These are phyloP conservation scores for Rhododendron vialii DNA, from an alignment of 148 eudicot species.

Conservation along the genomic window DNA sequence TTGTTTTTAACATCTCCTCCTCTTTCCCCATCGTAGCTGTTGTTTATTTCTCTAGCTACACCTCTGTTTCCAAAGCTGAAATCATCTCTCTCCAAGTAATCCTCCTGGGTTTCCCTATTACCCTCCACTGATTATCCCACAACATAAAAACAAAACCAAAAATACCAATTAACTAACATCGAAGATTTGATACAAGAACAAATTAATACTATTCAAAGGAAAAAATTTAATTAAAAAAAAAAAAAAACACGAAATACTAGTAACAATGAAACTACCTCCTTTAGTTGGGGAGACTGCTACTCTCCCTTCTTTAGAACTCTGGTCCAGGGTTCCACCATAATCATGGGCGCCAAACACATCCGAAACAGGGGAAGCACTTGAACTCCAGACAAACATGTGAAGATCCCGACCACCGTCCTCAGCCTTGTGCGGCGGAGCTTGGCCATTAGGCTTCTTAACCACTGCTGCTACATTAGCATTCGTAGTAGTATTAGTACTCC, in stretches of 20 bases:
- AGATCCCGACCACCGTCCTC: conserved; percentile 57
- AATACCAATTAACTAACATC: neutral
- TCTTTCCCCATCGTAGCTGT: conserved; percentile 27
- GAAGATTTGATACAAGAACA: too few relatives aligned
- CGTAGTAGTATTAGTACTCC: neutral
- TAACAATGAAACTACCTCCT: conserved; percentile 38
- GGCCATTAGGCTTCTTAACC: conserved; percentile 30
- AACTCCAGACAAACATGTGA: conserved; percentile 87
- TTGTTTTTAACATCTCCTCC: conserved; percentile 26
- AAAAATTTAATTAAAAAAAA: too few relatives aligned
- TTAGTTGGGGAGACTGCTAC: conserved; percentile 53
- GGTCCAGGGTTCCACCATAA: conserved; percentile 31
- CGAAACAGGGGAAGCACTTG: conserved; percentile 71
- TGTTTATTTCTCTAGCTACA: conserved; percentile 30
- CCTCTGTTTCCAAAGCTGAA: conserved; percentile 73
- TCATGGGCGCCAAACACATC: conserved; percentile 74
- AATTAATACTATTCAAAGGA: too few relatives aligned
- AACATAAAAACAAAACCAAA: neutral
- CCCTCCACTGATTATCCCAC: conserved; percentile 32
- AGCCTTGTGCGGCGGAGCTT: conserved; percentile 10
- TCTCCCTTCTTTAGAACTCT: conserved; percentile 52
- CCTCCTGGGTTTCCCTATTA: conserved; percentile 47
- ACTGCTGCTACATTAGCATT: neutral
- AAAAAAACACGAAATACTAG: too few relatives aligned
- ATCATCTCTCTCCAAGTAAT: conserved; percentile 56